Percentiles rank a stretch among this genome's conserved stretches.
Evolutionary conservation across 2,329 filamentous ascomycete species (phyloP).

Genomic region (Epichloe gansuensis): DNA sequence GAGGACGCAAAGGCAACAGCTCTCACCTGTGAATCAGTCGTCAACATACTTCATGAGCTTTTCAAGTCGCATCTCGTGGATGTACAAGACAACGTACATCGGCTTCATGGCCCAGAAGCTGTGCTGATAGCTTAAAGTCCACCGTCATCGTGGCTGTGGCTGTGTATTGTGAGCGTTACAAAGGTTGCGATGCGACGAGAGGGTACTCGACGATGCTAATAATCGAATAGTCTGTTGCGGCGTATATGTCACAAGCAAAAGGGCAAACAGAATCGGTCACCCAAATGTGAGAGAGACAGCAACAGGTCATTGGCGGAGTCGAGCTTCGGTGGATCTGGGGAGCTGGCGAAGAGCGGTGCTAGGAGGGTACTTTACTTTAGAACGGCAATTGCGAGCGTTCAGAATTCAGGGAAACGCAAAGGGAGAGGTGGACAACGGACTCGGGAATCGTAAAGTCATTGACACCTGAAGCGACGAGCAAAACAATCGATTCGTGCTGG

Average conservation of each 20-base stretch:
- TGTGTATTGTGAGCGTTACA: neutral
- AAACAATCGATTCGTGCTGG: neutral
- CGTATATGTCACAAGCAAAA: neutral
- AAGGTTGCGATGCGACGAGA: neutral
- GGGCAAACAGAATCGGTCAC: neutral
- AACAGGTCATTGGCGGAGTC: slow-evolving; percentile 1
- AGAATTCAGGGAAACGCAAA: neutral
- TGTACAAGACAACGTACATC: slow-evolving; percentile 53
- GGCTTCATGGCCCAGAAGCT: slow-evolving; percentile 78
- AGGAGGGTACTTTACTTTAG: no score
- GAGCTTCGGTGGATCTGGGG: slow-evolving; percentile 6
- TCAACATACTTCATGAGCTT: neutral
- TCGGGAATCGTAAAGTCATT: neutral
- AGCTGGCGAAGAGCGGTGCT: neutral
- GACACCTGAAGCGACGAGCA: no score
- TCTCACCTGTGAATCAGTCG: slow-evolving; percentile 53
- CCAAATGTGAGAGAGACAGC: neutral
- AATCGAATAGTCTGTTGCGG: neutral
- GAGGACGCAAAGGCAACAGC: slow-evolving; percentile 67
- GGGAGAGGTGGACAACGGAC: neutral
- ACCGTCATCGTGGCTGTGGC: slow-evolving; percentile 44
- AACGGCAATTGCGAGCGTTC: neutral
- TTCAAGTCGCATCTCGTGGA: neutral
- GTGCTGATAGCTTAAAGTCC: slow-evolving; percentile 88
- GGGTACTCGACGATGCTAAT: neutral